Evolutionary conservation across 2,329 filamentous ascomycete species (phyloP), one percentile per base, ranked within the genome.

Genomic region (Onygena corvina): DNA sequence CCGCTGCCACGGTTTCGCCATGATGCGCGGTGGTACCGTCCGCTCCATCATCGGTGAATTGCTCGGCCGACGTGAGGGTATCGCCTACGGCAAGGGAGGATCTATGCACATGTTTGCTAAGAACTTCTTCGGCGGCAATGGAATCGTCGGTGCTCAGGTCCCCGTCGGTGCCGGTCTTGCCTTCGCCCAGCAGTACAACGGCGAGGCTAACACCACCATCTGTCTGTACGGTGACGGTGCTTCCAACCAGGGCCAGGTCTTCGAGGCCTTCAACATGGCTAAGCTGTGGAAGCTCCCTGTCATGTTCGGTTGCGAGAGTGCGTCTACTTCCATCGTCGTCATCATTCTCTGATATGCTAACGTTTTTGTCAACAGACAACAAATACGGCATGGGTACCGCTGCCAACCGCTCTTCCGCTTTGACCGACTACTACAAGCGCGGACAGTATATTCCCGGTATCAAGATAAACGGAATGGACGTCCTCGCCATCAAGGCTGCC

Each of bases 71-170:
- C 83, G 90, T 68, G 87, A 93, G 70, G 92, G 92, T 74, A 95
- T 98, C 64, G 85, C 92, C 55, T 94, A 94, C 75, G 92, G 92
- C 69, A 98, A 98, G 81, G 92, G 92, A 70, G 92, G 92, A 58
- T 95, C 89, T 57, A 98, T 98, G 92, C 92, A 98, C 79, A 98
- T 98, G 92, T 98, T 98, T 75, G 76, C 88, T 61, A 89, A 88
- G 71, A 86, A 86, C 58, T 98, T 98, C 78, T 98, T 93, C 70
- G 92, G 92, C 64, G 92, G 92, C 62, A 98, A 98, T 75, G 92
- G 92, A 74, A 98, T 98, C 59, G 92, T 98, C 65, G 92, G 92
- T 71, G 92, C 92, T 56, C 92, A 98, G 76, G 92, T 98, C 40
- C 92, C 92, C 53, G 89, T 98, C 56, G 92, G 92, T 64, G 90